These are phyloP conservation scores for Aspergillus alliaceus DNA, from an alignment of 2,329 filamentous ascomycete genomes.

Conservation along the genomic window DNA sequence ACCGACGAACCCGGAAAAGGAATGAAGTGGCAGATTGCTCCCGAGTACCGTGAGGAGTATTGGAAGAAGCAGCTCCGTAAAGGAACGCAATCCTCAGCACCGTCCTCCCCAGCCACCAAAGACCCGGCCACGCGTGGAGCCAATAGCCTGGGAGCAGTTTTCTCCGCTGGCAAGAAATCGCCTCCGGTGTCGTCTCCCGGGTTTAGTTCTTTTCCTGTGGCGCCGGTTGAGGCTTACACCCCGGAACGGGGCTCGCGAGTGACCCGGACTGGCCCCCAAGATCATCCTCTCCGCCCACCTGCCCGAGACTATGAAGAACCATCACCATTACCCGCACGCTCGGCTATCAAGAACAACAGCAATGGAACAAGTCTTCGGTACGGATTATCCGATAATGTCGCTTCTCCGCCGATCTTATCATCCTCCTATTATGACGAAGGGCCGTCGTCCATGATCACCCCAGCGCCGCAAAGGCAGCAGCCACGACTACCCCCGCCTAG, in stretches of 20 bases:
- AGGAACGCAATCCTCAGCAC: constrained; percentile 45
- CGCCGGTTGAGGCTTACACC: constrained; percentile 48
- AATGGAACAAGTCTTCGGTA: constrained; percentile 32
- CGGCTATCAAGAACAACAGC: constrained; percentile 26
- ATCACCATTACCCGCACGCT: constrained; percentile 41
- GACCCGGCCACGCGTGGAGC: constrained; percentile 39
- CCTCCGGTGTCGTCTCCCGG: constrained; percentile 41
- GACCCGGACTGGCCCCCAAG: constrained; percentile 29
- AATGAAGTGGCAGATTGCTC: constrained; percentile 97
- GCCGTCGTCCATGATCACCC: constrained; percentile 49
- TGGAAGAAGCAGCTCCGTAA: constrained; percentile 62
- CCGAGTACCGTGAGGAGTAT: constrained; percentile 84
- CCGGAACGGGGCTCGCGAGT: constrained; percentile 47
- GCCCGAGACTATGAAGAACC: constrained; percentile 42
- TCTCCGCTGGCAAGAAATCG: constrained; percentile 38
- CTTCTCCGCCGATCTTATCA: constrained; percentile 49
- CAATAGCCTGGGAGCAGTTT: constrained; percentile 42
- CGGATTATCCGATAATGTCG: constrained; percentile 41
- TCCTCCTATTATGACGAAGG: constrained; percentile 51
- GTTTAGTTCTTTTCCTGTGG: constrained; percentile 44
- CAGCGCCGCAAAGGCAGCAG: constrained; percentile 50
- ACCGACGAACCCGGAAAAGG: constrained; percentile 97
- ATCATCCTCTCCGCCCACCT: constrained; percentile 31
- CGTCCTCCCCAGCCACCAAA: constrained; percentile 48
- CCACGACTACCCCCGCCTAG: constrained; percentile 50